Evolutionary conservation across 305 asterid genomes (phyloP).

Genomic region (Fraxinus xanthoxyloides): DNA sequence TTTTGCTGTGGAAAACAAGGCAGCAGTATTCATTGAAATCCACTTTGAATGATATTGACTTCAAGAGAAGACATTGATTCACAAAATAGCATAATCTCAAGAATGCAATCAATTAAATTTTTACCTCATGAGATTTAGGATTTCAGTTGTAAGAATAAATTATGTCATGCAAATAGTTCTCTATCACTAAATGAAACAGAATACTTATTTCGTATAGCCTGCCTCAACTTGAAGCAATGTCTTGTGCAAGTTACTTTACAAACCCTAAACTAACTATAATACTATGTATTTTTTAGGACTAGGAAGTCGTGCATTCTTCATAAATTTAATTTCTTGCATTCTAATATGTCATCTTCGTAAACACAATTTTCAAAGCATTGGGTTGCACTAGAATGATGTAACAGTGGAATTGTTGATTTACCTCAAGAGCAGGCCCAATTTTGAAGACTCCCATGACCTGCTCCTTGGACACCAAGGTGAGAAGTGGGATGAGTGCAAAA

Average conservation of each 20-base stretch:
- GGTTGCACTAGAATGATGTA: constrained; percentile 3
- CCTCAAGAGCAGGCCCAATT: constrained; percentile 73
- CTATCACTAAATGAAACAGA: background rate
- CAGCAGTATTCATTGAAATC: background rate
- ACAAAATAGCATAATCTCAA: background rate
- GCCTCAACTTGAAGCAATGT: constrained; percentile 1
- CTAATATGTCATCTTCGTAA: background rate
- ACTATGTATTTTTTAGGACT: background rate
- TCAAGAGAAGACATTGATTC: background rate
- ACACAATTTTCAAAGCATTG: background rate
- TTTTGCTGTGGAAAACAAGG: background rate
- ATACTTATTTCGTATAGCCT: background rate
- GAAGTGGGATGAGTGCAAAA: constrained; percentile 91
- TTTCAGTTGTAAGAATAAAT: background rate
- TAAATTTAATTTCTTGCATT: background rate
- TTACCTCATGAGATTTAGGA: background rate
- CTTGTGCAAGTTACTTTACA: no score
- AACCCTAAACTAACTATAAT: background rate
- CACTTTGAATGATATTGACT: background rate
- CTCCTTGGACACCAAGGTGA: constrained; percentile 86
- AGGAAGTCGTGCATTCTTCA: background rate
- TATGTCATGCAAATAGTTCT: background rate
- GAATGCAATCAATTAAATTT: background rate
- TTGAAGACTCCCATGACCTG: constrained; percentile 75
- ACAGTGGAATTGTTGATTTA: constrained; percentile 23